Evolutionary conservation across 2,329 filamentous ascomycete species (phyloP).

Genomic region (Xylaria arbuscula): DNA sequence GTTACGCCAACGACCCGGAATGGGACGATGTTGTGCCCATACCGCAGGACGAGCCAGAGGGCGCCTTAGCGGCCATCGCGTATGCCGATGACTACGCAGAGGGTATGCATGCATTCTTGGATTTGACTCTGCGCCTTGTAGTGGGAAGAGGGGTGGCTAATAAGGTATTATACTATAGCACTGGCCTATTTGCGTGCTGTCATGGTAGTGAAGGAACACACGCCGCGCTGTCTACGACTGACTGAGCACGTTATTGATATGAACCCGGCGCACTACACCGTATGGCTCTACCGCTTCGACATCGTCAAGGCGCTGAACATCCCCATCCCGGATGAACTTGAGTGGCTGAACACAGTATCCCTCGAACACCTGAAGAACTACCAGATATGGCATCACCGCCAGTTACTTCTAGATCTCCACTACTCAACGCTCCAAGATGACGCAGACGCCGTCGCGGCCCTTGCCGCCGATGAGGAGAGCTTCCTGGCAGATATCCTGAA

Average conservation of each 20-base stretch:
- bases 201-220: conserved; percentile 89
- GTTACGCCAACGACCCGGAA: conserved; percentile 73
- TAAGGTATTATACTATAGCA: conserved; percentile 62
- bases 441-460: conserved; percentile 55
- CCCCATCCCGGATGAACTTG: conserved; percentile 76
- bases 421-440: conserved; percentile 62
- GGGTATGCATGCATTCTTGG: conserved; percentile 56
- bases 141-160: conserved; percentile 23
- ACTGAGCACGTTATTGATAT: conserved; percentile 91
- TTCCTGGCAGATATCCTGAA: conserved; percentile 86
- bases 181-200: conserved; percentile 93
- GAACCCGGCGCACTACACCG: conserved; percentile 98
- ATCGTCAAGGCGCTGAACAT: conserved; percentile 76
- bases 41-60: conserved; percentile 82
- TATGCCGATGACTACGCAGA: conserved; percentile 92
- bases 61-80: conserved; percentile 90
- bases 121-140: neutral
- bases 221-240: conserved; percentile 78
- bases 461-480: conserved; percentile 73
- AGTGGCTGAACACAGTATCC: conserved; percentile 87
- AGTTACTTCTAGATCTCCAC: conserved; percentile 71
- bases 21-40: conserved; percentile 91
- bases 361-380: conserved; percentile 94
- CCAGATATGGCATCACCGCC: conserved; percentile 90
- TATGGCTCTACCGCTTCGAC: conserved; percentile 94